Evolutionary conservation across 352 stramenopile genomes (phyloP).

Genomic region (Globisporangium abappressorium): DNA sequence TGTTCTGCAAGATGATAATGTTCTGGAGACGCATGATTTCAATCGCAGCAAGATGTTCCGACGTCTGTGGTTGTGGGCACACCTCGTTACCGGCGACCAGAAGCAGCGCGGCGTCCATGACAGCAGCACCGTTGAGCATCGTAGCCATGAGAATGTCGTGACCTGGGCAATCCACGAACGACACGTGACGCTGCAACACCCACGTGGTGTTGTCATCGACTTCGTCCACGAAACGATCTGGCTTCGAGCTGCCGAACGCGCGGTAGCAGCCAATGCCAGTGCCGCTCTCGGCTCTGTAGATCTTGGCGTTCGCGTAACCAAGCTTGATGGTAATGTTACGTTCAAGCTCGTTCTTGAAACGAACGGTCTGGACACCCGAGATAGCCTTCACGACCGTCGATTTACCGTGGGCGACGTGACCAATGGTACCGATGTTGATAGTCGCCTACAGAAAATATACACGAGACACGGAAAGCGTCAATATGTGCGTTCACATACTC

Average conservation of each 20-base stretch:
- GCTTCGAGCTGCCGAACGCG: conserved; percentile 85
- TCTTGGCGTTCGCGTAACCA: conserved; percentile 99
- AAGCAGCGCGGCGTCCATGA: conserved; percentile 99
- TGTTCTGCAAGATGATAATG: conserved; percentile 99
- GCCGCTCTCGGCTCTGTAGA: conserved; percentile 92
- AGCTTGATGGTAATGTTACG: conserved; percentile 99
- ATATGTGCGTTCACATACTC: not conserved
- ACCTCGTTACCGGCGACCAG: conserved; percentile 98
- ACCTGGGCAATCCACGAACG: conserved; percentile 99
- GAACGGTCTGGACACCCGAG: conserved; percentile 98
- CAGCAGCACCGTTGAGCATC: conserved; percentile 99
- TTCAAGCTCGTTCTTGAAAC: conserved; percentile 99
- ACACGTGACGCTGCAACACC: conserved; percentile 96
- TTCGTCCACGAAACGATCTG: conserved; percentile 84
- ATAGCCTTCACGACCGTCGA: conserved; percentile 99
- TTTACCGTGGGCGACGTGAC: conserved; percentile 99
- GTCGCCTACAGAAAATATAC: conserved; percentile 87
- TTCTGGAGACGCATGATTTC: conserved; percentile 99
- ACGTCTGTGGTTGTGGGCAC: conserved; percentile 99
- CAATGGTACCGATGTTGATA: conserved; percentile 99
- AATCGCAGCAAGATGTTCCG: conserved; percentile 99
- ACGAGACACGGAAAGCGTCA: not conserved
- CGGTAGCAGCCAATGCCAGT: conserved; percentile 86
- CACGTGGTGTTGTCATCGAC: conserved; percentile 88
- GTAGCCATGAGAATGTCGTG: conserved; percentile 99